Percentiles rank a stretch among this genome's conserved stretches.
These are phyloP conservation scores for Pythium vanterpoolii DNA, from an alignment of 352 stramenopile species.

Conservation along the genomic window DNA sequence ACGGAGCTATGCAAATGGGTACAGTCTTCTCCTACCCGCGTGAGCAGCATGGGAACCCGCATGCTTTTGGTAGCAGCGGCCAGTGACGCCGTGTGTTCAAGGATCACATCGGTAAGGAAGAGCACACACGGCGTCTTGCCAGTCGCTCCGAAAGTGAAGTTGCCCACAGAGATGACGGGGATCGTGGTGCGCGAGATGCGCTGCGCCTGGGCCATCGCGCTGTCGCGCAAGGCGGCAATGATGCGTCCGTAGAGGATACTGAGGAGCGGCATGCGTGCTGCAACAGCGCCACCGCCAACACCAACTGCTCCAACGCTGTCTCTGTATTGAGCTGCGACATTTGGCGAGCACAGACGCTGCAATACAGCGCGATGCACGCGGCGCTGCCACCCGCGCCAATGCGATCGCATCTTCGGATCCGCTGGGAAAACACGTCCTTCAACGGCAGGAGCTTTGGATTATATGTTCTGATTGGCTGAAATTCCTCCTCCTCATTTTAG, in stretches of 20 bases:
- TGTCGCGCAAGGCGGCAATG: slow-evolving; percentile 30
- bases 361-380: slow-evolving; percentile 32
- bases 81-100: not conserved
- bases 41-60: slow-evolving; percentile 48
- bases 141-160: slow-evolving; percentile 70
- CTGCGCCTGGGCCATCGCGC: slow-evolving; percentile 19
- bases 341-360: slow-evolving; percentile 27
- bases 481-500: too few relatives aligned
- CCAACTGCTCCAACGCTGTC: not conserved
- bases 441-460: not conserved
- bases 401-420: not conserved
- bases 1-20: not conserved
- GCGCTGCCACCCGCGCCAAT: slow-evolving; percentile 27
- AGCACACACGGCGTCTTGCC: slow-evolving; percentile 68
- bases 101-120: slow-evolving; percentile 29
- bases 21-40: slow-evolving; percentile 26
- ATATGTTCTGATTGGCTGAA: slow-evolving; percentile 6
- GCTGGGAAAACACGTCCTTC: not conserved
- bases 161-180: slow-evolving; percentile 62
- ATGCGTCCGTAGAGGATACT: slow-evolving; percentile 40
- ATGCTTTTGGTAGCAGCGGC: not conserved
- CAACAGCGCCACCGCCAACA: not conserved
- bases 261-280: slow-evolving; percentile 27
- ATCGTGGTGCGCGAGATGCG: slow-evolving; percentile 31
- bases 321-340: not conserved